A percentile compares a stretch with the other conserved stretches of the same genome.
Conservation (phyloP, 225 moss, liverwort and hornwort species). For the Marchantia polymorpha region DNA sequence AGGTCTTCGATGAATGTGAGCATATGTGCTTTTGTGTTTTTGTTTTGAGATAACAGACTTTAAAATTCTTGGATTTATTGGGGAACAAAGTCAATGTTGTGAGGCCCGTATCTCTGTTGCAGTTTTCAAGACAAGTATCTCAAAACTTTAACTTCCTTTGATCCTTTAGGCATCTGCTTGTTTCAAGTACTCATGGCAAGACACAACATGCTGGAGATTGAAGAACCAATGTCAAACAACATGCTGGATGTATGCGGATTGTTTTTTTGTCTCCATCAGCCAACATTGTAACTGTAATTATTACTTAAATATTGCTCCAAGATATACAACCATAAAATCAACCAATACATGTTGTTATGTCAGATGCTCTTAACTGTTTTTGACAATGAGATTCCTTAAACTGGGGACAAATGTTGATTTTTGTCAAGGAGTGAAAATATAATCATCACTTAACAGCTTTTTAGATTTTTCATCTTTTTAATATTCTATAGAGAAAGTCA, state of each 20-base stretch:
- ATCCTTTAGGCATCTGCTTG: neutral
- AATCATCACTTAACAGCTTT: too few species aligned
- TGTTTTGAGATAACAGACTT: neutral
- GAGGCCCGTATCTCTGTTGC: neutral
- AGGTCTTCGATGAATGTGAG: neutral
- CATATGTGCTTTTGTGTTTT: neutral
- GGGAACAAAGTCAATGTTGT: neutral
- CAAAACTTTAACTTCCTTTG: neutral
- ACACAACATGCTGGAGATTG: neutral
- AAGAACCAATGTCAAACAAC: neutral
- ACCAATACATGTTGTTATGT: too few species aligned
- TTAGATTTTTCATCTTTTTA: too few species aligned
- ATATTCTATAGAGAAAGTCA: too few species aligned
- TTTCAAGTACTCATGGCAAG: neutral
- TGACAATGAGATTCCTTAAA: too few species aligned
- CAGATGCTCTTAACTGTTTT: too few species aligned
- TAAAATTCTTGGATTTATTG: neutral
- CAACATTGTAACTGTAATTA: neutral
- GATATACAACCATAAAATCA: too few species aligned
- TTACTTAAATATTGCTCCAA: too few species aligned
- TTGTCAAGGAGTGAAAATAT: too few species aligned
- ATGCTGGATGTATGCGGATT: neutral
- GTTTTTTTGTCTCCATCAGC: neutral
- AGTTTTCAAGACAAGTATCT: neutral
- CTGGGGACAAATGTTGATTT: too few species aligned